Conservation (phyloP, 208 protist species). For the Borovskyia barvae region DNA sequence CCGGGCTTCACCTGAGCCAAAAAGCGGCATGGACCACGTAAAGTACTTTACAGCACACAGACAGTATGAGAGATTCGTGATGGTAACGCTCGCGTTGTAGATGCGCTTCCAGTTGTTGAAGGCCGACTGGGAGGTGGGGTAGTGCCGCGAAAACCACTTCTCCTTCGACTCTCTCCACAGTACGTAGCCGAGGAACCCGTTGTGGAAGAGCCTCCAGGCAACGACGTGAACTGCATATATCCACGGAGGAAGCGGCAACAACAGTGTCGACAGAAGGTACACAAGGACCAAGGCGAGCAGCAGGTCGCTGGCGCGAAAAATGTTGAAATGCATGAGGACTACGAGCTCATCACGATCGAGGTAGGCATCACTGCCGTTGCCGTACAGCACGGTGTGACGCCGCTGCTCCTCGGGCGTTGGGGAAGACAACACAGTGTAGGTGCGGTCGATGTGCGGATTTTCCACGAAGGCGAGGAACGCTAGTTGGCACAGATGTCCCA, state of each 20-base stretch:
- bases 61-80: slow-evolving; percentile 52
- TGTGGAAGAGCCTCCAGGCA: slow-evolving; percentile 82
- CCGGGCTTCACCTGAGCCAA: slow-evolving; percentile 32
- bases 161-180: slow-evolving; percentile 61
- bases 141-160: slow-evolving; percentile 81
- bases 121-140: slow-evolving; percentile 55
- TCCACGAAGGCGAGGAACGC: slow-evolving; percentile 93
- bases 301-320: slow-evolving; percentile 78
- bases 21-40: slow-evolving; percentile 43
- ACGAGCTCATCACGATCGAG: slow-evolving; percentile 63
- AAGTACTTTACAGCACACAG: slow-evolving; percentile 50
- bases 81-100: slow-evolving; percentile 77
- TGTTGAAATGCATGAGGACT: slow-evolving; percentile 74
- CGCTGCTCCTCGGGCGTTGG: slow-evolving; percentile 31
- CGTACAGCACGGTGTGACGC: slow-evolving; percentile 51
- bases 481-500: slow-evolving; percentile 92
- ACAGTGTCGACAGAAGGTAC: slow-evolving; percentile 47
- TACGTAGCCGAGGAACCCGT: slow-evolving; percentile 73
- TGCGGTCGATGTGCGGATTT: slow-evolving; percentile 90
- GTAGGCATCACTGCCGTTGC: slow-evolving; percentile 37
- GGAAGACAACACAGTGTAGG: slow-evolving; percentile 39
- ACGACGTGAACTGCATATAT: slow-evolving; percentile 64
- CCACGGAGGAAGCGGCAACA: slow-evolving; percentile 52
- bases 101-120: slow-evolving; percentile 93
- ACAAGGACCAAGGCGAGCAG: slow-evolving; percentile 66